A percentile compares a stretch with the other conserved stretches of the same genome.
Evolutionary conservation across 2,329 filamentous ascomycete genomes (phyloP).

Genomic region (Microdochium nivale): DNA sequence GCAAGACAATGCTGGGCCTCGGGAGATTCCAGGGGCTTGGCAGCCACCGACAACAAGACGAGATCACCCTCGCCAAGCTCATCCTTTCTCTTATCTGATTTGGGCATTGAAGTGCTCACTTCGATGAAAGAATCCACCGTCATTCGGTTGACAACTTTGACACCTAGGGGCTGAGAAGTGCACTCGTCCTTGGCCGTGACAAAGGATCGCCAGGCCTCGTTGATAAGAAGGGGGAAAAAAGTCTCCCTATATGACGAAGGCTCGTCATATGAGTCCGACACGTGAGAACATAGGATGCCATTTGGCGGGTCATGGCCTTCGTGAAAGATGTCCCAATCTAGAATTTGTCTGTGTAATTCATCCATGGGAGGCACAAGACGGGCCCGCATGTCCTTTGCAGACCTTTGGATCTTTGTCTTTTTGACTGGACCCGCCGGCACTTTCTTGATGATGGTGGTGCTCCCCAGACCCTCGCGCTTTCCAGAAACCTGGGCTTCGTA

Average conservation of each 20-base stretch:
- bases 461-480: slow-evolving; percentile 5
- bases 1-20: slow-evolving; percentile 75
- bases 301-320: slow-evolving; percentile 77
- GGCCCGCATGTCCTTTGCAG: slow-evolving; percentile 88
- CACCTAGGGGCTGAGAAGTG: slow-evolving; percentile 70
- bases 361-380: slow-evolving; percentile 85
- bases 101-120: slow-evolving; percentile 74
- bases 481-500: slow-evolving; percentile 27
- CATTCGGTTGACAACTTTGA: slow-evolving; percentile 80
- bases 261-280: slow-evolving; percentile 69
- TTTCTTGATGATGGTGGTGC: slow-evolving; percentile 37
- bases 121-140: slow-evolving; percentile 92
- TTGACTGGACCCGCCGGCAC: slow-evolving; percentile 62
- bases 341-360: slow-evolving; percentile 72
- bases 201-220: slow-evolving; percentile 94
- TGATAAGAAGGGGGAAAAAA: slow-evolving; percentile 81
- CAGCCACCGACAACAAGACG: slow-evolving; percentile 69
- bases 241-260: slow-evolving; percentile 76
- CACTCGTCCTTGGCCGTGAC: slow-evolving; percentile 84
- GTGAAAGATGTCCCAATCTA: slow-evolving; percentile 94
- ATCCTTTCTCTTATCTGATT: slow-evolving; percentile 60
- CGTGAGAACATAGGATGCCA: slow-evolving; percentile 62
- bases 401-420: slow-evolving; percentile 72
- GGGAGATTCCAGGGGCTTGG: slow-evolving; percentile 58
- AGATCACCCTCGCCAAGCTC: slow-evolving; percentile 79